These are phyloP conservation scores for Chlorella ohadii DNA, from an alignment of 139 green algal species.

Conservation along the genomic window DNA sequence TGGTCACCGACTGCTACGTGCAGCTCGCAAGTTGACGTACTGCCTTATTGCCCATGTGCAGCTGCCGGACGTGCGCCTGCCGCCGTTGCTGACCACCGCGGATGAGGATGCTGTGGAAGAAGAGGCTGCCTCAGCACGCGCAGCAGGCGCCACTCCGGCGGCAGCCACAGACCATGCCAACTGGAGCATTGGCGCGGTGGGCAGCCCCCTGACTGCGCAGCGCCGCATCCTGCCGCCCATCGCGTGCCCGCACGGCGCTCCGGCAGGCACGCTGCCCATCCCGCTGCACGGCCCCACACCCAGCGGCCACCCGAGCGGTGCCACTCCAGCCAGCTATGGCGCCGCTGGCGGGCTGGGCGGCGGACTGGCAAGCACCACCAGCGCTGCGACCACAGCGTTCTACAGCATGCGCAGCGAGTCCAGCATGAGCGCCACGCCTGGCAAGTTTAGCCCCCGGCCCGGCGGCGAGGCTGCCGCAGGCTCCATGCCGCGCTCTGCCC, in stretches of 20 bases:
- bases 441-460: not conserved
- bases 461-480: not conserved
- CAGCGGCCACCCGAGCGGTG: not conserved
- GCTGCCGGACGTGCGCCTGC: not conserved
- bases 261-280: not conserved
- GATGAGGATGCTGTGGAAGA: not conserved
- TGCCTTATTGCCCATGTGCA: not conserved
- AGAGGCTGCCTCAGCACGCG: not conserved
- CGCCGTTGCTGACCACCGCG: not conserved
- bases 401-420: not conserved
- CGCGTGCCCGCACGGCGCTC: not conserved
- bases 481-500: not conserved
- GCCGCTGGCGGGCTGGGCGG: not conserved
- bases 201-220: not conserved
- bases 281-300: not conserved
- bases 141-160: not conserved
- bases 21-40: too few species aligned
- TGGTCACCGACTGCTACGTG: too few species aligned
- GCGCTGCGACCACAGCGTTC: slow-evolving; percentile 1
- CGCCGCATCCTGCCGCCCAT: not conserved
- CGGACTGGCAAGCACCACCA: not conserved
- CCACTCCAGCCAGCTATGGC: not conserved
- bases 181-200: not conserved
- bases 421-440: not conserved
- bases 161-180: not conserved